Evolutionary conservation across 2,329 filamentous ascomycete species (phyloP), one percentile per base, ranked within the genome.

Genomic region (Coniochaeta sp.): DNA sequence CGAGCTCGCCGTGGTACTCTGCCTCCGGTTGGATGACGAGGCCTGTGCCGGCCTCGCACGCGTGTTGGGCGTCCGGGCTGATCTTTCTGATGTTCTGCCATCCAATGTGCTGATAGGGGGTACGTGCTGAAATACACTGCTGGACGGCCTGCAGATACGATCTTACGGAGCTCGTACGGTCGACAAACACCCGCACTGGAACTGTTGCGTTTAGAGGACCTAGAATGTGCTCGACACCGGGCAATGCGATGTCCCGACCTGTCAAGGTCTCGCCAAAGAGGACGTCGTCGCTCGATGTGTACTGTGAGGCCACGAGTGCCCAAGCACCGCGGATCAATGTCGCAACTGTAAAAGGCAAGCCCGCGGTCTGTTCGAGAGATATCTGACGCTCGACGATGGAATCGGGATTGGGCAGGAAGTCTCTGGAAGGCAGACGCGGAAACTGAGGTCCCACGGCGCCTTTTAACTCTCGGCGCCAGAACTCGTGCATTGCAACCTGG

Each of bases 51-150:
- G 84, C 75, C 62, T 84, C 78, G 66, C 82, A 85, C 5, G 82
- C 82, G 61, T 81, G 74, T 6, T 79, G 74, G 7, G 80, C 78
- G 61, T 84, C 81, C 1, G 76, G 72, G 65, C 81, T 83, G 14
- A 87, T 70, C 24, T 78, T 76, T 11, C 84, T 81, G 62, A 87
- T 87, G 63, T 85, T 75, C 65, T 86, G 83, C 52, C 86, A 72
- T 22, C 84, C 84, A 57, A 82, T 77, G 68, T 90, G 86, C 69
- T 90, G 84, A 67, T 88, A 81, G 0, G 84, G 81, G 6, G 88
- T 87, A 64, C 62, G 64, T 1, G 57, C 36, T 2, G 63, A 28
- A 19, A 62, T 55, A 16, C 59, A 40, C 11, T 60, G 47, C 22
- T 64, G 62, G 11, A 70, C 60, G 0, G n/a, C 34, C 1, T 55